Percentiles rank a stretch among this genome's conserved stretches.
Conservation (phyloP, 202 grass and related monocot genomes). For the Zizania palustris region DNA sequence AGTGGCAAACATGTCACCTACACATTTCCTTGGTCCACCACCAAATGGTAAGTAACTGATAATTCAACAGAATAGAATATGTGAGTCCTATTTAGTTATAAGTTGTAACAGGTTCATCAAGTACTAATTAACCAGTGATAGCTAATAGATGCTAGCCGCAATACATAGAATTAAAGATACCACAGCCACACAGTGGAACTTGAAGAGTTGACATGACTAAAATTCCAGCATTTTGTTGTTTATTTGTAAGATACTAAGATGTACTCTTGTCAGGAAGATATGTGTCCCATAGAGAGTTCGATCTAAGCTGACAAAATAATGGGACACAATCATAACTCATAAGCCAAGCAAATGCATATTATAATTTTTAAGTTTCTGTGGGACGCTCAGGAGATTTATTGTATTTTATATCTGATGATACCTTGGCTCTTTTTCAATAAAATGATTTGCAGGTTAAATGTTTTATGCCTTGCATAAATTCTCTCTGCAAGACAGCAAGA, state of each 20-base stretch:
- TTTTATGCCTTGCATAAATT: not conserved
- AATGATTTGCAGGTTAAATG: conserved; percentile 6
- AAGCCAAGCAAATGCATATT: not conserved
- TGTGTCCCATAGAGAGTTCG: not conserved
- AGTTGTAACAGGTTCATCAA: not conserved
- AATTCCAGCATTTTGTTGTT: conserved; percentile 2
- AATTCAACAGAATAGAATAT: conserved; percentile 45
- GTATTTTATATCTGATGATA: not conserved
- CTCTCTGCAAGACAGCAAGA: not conserved
- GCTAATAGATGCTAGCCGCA: not conserved
- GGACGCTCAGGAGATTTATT: not conserved
- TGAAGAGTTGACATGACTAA: not conserved
- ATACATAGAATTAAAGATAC: conserved; percentile 17
- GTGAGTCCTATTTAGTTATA: conserved; percentile 26
- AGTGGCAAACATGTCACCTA: conserved; percentile 97
- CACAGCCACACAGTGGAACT: conserved; percentile 5
- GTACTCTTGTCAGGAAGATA: not conserved
- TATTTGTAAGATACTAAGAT: conserved; percentile 5
- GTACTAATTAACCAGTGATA: conserved; percentile 3
- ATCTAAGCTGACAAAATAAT: conserved; percentile 13
- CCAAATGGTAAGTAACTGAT: conserved; percentile 99
- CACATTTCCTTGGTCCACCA: conserved; percentile 93
- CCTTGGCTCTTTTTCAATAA: not conserved
- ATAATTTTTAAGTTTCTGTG: not conserved
- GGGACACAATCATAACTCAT: not conserved